These are phyloP conservation scores for Physaria fendleri DNA, from an alignment of 345 rosid genomes.

Conservation along the genomic window DNA sequence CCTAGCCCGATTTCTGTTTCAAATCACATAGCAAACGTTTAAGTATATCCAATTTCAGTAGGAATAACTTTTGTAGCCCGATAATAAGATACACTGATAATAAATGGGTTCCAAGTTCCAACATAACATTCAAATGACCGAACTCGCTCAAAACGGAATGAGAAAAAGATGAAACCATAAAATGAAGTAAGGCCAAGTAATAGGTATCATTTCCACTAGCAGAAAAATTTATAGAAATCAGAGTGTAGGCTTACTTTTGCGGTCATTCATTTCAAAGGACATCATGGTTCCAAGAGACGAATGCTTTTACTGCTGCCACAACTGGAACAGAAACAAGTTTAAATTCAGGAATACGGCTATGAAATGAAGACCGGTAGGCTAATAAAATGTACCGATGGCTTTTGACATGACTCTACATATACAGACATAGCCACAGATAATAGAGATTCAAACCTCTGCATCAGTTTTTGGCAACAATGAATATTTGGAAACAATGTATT, in stretches of 20 bases:
- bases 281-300: conserved; percentile 21
- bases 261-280: conserved; percentile 36
- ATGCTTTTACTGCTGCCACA: conserved; percentile 16
- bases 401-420: no score
- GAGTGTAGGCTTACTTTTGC: conserved; percentile 22
- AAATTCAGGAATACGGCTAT: no score
- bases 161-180: background rate
- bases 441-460: no score
- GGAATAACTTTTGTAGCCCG: background rate
- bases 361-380: no score
- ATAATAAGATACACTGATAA: background rate
- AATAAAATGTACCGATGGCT: no score
- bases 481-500: no score
- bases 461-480: no score
- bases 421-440: no score
- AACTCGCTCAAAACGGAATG: no score
- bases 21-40: conserved; percentile 3
- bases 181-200: background rate
- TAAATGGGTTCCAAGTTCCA: background rate
- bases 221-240: background rate
- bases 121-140: background rate
- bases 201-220: background rate
- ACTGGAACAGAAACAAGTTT: background rate
- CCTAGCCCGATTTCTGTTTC: conserved; percentile 82
- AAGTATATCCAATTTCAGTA: background rate